Evolutionary conservation across 1,284 basidiomycete genomes (phyloP).

Genomic region (Ganoderma boninense): DNA sequence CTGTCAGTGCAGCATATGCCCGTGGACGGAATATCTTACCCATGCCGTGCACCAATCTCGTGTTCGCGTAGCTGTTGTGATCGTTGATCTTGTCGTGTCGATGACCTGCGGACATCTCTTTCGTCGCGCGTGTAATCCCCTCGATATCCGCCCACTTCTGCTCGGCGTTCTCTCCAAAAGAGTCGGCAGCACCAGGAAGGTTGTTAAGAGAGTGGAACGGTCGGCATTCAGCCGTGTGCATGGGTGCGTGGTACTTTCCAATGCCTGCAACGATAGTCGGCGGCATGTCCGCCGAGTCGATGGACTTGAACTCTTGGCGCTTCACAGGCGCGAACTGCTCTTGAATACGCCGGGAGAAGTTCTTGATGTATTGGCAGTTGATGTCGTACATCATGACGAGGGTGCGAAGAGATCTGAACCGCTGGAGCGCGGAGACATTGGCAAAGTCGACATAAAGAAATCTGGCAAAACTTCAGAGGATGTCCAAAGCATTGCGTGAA

Average conservation of each 20-base stretch:
- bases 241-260: constrained; percentile 35
- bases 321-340: background rate
- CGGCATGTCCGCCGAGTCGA: background rate
- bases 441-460: constrained; percentile 21
- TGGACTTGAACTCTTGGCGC: background rate
- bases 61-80: background rate
- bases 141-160: background rate
- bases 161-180: background rate
- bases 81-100: background rate
- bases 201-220: constrained; percentile 29
- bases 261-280: constrained; percentile 6
- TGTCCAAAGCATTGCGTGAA: too few species aligned
- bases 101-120: background rate
- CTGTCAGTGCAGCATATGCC: too few species aligned
- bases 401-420: constrained; percentile 1
- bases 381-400: constrained; percentile 20
- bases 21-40: too few species aligned
- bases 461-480: background rate
- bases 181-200: background rate
- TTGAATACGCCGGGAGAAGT: constrained; percentile 2
- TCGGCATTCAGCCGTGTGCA: constrained; percentile 30
- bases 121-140: background rate
- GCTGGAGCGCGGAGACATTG: constrained; percentile 6
- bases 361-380: constrained; percentile 21
- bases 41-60: background rate